These are phyloP conservation scores for Russula sp. DNA, from an alignment of 768 basidiomycete species.

Conservation along the genomic window DNA sequence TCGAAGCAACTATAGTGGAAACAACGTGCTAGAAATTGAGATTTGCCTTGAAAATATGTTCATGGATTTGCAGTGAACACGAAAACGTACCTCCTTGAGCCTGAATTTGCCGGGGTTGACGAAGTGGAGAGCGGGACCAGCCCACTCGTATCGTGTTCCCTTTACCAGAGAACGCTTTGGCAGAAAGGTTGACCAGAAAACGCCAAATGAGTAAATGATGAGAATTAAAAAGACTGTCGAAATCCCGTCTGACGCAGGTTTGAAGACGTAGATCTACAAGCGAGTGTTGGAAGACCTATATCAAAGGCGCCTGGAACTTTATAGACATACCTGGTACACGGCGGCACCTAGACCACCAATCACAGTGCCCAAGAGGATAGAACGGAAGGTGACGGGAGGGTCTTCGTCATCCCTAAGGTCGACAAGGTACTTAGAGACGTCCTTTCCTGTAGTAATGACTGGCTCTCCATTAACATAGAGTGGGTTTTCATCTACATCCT, in stretches of 20 bases:
- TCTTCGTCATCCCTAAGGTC: constrained; percentile 54
- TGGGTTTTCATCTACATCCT: background rate
- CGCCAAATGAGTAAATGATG: constrained; percentile 44
- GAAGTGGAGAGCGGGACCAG: constrained; percentile 37
- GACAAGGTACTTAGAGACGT: constrained; percentile 49
- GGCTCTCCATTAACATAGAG: constrained; percentile 21
- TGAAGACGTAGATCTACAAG: constrained; percentile 49
- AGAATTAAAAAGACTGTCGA: constrained; percentile 53
- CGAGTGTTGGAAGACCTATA: background rate
- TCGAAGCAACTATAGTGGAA: constrained; percentile 49
- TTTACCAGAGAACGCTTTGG: constrained; percentile 37
- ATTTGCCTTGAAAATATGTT: background rate
- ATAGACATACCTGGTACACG: constrained; percentile 40
- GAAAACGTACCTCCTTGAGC: constrained; percentile 45
- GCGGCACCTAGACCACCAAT: constrained; percentile 54
- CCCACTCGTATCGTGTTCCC: constrained; percentile 36
- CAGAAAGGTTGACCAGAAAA: constrained; percentile 42
- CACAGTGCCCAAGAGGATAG: constrained; percentile 46
- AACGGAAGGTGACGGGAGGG: constrained; percentile 47
- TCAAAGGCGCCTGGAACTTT: background rate
- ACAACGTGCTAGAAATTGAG: constrained; percentile 41
- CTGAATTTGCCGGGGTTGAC: constrained; percentile 52
- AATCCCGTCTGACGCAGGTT: constrained; percentile 45
- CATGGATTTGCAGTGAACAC: background rate
- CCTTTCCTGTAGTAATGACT: constrained; percentile 33